Evolutionary conservation across 768 basidiomycete genomes (phyloP).

Genomic region (Leucogyrophana mollusca): DNA sequence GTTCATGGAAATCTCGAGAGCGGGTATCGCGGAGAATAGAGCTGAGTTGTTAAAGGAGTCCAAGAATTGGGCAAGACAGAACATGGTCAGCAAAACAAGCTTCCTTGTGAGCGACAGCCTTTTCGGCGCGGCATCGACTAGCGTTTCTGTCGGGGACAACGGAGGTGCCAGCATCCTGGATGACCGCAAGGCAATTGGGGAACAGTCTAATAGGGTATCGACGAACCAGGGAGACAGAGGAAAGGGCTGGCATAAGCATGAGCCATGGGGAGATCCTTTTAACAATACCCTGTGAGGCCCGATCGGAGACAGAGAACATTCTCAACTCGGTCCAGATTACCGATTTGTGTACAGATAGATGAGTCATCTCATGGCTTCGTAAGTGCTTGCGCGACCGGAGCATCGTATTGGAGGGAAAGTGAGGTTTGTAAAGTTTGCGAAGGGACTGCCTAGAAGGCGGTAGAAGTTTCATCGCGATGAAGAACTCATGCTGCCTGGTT

Average conservation of each 20-base stretch:
- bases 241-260: not conserved
- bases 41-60: constrained; percentile 45
- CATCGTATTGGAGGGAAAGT: too few species aligned
- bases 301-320: too few species aligned
- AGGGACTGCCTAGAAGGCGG: too few species aligned
- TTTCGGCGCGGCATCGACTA: constrained; percentile 4
- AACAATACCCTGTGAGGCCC: too few species aligned
- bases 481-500: too few species aligned
- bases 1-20: constrained; percentile 20
- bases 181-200: not conserved
- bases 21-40: constrained; percentile 38
- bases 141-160: not conserved
- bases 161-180: constrained; percentile 10
- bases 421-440: too few species aligned
- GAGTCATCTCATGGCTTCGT: too few species aligned
- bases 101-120: constrained; percentile 24
- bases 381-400: too few species aligned
- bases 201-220: not conserved
- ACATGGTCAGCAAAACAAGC: constrained; percentile 29
- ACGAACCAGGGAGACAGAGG: not conserved
- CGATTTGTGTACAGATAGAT: too few species aligned
- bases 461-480: too few species aligned
- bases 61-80: constrained; percentile 42
- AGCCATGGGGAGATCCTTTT: too few species aligned
- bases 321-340: too few species aligned